Conservation (phyloP, 345 rosid genomes). For the Pistacia vera region DNA sequence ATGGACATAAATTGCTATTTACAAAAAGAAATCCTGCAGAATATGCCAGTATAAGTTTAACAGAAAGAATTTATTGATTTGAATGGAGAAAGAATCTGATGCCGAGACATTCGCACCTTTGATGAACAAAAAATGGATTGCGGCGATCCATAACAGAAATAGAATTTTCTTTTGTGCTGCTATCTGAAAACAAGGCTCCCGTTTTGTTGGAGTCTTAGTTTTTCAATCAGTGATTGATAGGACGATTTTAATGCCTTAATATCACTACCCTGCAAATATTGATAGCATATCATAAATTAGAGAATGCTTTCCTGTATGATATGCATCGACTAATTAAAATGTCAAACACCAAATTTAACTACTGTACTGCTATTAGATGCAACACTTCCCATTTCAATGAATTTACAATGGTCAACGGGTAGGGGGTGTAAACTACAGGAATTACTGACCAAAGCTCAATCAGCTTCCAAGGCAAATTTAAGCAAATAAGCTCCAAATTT, state of each 20-base stretch:
- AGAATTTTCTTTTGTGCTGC: conserved; percentile 30
- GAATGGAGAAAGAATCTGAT: background rate
- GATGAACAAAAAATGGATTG: conserved; percentile 7
- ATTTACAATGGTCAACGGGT: background rate
- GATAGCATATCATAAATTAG: background rate
- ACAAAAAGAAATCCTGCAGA: conserved; percentile 40
- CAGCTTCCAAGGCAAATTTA: background rate
- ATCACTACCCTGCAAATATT: conserved; percentile 68
- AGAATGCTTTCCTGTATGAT: background rate
- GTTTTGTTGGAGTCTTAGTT: conserved; percentile 69
- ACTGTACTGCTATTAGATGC: too few species aligned
- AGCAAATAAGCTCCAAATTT: background rate
- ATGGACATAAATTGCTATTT: conserved; percentile 22
- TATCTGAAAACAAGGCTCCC: conserved; percentile 87
- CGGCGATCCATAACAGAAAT: background rate
- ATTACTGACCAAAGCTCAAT: background rate
- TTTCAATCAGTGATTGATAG: conserved; percentile 75
- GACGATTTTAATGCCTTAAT: conserved; percentile 62
- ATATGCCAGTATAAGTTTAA: conserved; percentile 16
- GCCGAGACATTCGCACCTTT: conserved; percentile 20
- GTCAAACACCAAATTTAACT: background rate
- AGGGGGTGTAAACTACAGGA: background rate
- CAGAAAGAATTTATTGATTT: background rate
- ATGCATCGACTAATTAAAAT: background rate
- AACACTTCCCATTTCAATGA: too few species aligned